Evolutionary conservation across 345 rosid species (phyloP).

Genomic region (Chamaenerion angustifolium): DNA sequence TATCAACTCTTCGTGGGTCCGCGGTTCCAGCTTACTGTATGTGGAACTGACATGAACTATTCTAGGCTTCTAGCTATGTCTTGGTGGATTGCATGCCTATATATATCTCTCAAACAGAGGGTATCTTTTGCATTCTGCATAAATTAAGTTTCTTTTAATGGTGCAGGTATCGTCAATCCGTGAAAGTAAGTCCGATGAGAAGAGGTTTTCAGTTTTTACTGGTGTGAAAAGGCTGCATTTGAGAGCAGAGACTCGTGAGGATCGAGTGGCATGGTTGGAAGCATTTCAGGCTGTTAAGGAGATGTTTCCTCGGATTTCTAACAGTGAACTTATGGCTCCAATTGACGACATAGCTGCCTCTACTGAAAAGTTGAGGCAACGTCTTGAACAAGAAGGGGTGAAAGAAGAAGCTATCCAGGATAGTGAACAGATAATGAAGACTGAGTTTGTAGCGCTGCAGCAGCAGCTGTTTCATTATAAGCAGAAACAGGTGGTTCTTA

Average conservation of each 20-base stretch:
- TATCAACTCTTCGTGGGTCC: too few species aligned
- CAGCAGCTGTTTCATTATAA: conserved; percentile 61
- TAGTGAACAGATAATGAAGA: conserved; percentile 77
- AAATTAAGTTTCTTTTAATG: background rate
- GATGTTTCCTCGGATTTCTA: conserved; percentile 88
- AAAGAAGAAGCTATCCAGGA: conserved; percentile 69
- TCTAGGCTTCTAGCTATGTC: too few species aligned
- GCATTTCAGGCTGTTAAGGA: conserved; percentile 86
- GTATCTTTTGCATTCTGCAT: too few species aligned
- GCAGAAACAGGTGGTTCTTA: conserved; percentile 82
- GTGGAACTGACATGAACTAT: too few species aligned
- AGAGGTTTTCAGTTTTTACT: conserved; percentile 81
- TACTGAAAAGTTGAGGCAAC: conserved; percentile 65
- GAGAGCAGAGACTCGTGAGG: conserved; percentile 76
- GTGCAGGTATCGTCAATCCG: conserved; percentile 51
- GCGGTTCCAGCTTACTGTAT: too few species aligned
- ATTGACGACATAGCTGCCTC: conserved; percentile 39
- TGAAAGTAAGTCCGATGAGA: conserved; percentile 88
- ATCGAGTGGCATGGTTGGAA: conserved; percentile 69
- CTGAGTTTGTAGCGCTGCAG: conserved; percentile 51
- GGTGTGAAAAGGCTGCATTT: conserved; percentile 87
- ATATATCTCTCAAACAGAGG: too few species aligned
- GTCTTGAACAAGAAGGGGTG: conserved; percentile 56
- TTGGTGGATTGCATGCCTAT: background rate
- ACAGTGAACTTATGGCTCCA: conserved; percentile 81